Base-by-base conservation (phyloP, 768 basidiomycete species). In the Phylloporus rhodoxanthus region DNA sequence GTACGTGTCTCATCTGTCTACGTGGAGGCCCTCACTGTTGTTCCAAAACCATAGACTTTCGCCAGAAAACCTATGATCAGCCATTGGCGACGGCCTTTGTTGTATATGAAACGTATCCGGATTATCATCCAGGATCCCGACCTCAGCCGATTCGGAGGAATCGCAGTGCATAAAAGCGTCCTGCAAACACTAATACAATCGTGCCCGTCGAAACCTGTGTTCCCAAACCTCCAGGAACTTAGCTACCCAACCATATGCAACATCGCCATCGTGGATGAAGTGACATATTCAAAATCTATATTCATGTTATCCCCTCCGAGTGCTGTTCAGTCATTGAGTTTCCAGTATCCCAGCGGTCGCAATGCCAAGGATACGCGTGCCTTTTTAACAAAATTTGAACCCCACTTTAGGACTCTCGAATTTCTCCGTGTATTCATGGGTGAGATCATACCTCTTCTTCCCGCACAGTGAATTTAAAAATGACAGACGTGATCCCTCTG, bases 221-320 rank as follows among this genome's bases (percentile, higher is more conserved):
- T 61, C 20, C 57, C 54, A 15, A 62, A 59, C 36, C 57, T 62
- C 2, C 57, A 62, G 52, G 60, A 61, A 36, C 60, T 61, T 26
- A 34, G 30, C 5, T 51, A 50, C 10, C 15, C 48, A 1, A 46
- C 48, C 2, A 48, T 63, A 5, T 63, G 57, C 32, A 62, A 59
- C 49, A 55, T 61, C 14, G 26, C 47, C 29, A 45, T 59, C 45
- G 42, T 52, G 7, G 50, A 58, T 17, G 43, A 37, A 10, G 29
- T 50, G 15, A 52, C 49, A 0, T 61, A 61, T 38, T 46, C 45
- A 2, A 51, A 49, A 40, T 51, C 45, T 26, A 17, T 62, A 19
- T 53, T 52, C 34, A 20, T 45, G 37, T 23, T 61, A 9, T 59
- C 41, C 8, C 14, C 48, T 14, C 30, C 48, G 32, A 43, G 3